Evolutionary conservation across 2,329 filamentous ascomycete species (phyloP).

Genomic region (Fusarium duplospermum): DNA sequence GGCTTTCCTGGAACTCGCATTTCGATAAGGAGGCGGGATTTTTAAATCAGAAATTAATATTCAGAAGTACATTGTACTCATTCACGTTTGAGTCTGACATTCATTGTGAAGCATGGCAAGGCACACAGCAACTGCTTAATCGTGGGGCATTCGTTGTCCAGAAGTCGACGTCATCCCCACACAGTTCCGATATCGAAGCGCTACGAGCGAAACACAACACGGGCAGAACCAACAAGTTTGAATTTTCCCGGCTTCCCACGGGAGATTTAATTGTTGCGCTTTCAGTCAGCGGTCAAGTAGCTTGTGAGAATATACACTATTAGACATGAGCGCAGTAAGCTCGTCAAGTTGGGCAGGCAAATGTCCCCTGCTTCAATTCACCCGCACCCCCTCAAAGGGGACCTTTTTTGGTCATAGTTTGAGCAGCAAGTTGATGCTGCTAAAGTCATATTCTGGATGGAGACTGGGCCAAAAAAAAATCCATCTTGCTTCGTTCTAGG

Average conservation of each 20-base stretch:
- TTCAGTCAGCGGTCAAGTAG: neutral
- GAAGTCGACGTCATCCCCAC: constrained; percentile 12
- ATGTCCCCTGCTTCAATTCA: neutral
- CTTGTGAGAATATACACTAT: neutral
- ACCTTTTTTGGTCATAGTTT: neutral
- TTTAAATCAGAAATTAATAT: neutral
- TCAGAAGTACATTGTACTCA: neutral
- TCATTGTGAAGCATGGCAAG: neutral
- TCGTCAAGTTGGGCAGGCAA: neutral
- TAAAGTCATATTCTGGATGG: neutral
- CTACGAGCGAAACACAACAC: constrained; percentile 1
- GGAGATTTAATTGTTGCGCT: neutral
- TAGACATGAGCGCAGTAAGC: neutral
- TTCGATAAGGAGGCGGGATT: neutral
- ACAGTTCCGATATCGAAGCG: constrained; percentile 15
- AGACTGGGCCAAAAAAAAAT: neutral
- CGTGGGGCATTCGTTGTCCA: neutral
- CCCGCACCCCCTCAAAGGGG: neutral
- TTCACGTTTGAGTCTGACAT: neutral
- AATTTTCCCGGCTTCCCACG: constrained; percentile 35
- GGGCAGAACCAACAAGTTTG: constrained; percentile 31
- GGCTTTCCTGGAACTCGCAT: neutral
- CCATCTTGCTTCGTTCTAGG: neutral
- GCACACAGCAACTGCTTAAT: neutral
- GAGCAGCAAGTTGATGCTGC: neutral